These are phyloP conservation scores for Codiaeum variegatum DNA, from an alignment of 441 rosid species.

Conservation along the genomic window DNA sequence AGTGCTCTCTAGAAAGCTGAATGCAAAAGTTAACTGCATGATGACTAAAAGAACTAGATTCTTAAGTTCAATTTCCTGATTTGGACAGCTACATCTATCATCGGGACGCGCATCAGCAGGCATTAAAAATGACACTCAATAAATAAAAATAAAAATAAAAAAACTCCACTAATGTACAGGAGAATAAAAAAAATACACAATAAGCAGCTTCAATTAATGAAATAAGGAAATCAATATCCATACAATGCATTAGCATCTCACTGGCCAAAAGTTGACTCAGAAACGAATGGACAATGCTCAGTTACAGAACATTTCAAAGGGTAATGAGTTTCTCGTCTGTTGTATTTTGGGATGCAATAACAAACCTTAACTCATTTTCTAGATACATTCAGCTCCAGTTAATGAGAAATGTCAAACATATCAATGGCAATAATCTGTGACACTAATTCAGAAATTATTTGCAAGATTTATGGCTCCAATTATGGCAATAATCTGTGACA, in stretches of 20 bases:
- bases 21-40: background rate
- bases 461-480: too few species aligned
- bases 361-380: background rate
- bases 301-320: background rate
- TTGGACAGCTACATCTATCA: background rate
- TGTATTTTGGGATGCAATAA: background rate
- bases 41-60: background rate
- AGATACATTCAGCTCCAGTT: background rate
- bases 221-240: background rate
- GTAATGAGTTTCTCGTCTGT: background rate
- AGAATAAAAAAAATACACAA: background rate
- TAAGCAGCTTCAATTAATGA: background rate
- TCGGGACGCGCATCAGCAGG: background rate
- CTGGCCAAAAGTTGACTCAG: background rate
- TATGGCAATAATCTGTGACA: too few species aligned
- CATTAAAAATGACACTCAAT: background rate
- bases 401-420: background rate
- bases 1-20: background rate
- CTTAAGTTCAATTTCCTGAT: background rate
- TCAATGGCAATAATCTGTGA: too few species aligned
- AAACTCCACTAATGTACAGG: background rate
- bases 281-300: background rate
- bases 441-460: too few species aligned
- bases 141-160: background rate
- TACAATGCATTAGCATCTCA: background rate